Percentiles rank a stretch among this genome's conserved stretches.
Evolutionary conservation across 345 rosid genomes (phyloP).

Genomic region (Euclidium syriacum): DNA sequence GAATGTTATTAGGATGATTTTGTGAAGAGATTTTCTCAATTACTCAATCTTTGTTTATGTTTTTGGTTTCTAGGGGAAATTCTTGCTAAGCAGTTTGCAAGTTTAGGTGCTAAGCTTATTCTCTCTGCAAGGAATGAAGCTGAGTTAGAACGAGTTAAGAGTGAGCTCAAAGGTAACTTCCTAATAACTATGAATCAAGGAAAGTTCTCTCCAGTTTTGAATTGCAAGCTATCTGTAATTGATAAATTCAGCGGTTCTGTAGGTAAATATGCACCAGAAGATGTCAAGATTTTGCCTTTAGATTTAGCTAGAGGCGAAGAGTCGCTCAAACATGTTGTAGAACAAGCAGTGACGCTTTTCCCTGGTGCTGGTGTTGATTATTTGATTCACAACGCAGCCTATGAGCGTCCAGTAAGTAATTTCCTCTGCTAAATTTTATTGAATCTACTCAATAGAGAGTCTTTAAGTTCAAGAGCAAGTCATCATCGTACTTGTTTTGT

Average conservation of each 20-base stretch:
- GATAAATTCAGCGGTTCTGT: constrained; percentile 7
- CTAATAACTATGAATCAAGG: neutral
- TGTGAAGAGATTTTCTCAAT: neutral
- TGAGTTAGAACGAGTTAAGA: constrained; percentile 71
- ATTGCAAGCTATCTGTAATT: neutral
- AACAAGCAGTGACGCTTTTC: constrained; percentile 65
- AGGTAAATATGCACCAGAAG: constrained; percentile 78
- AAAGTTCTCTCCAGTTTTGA: neutral
- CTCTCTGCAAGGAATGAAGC: constrained; percentile 78
- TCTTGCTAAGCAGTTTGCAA: constrained; percentile 80
- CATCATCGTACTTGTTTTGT: constrained; percentile 2
- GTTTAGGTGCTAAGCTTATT: constrained; percentile 85
- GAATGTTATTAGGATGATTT: neutral
- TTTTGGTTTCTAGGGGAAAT: constrained; percentile 51
- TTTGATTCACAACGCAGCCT: constrained; percentile 92
- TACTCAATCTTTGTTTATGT: neutral
- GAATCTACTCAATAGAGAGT: neutral
- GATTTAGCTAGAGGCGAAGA: constrained; percentile 83
- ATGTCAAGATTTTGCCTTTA: constrained; percentile 71
- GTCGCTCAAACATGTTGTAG: constrained; percentile 60
- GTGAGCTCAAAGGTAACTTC: constrained; percentile 59
- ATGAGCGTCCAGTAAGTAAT: constrained; percentile 78
- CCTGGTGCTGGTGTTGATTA: constrained; percentile 67
- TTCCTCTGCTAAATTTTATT: neutral
- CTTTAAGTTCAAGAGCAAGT: neutral